phyloP scores from a whole-genome alignment of 2,329 filamentous ascomycete genomes.

The Neurospora sp. region DNA sequence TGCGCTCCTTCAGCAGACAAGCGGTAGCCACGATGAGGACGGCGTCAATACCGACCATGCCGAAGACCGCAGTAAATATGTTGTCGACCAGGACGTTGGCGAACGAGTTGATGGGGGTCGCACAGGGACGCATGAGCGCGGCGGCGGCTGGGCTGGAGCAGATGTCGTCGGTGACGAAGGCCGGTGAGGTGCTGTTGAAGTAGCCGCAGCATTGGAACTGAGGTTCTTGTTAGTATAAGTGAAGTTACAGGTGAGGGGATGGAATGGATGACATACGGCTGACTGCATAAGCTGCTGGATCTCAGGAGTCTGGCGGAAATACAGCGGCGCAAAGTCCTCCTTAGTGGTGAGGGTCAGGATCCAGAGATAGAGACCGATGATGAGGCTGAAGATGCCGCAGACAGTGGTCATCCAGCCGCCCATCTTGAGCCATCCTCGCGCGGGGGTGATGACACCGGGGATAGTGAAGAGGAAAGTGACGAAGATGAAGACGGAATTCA shows the following conservation, averaged over 20 bases:
- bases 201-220: slow-evolving; percentile 78
- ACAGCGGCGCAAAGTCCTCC: slow-evolving; percentile 50
- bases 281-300: slow-evolving; percentile 63
- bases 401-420: slow-evolving; percentile 55
- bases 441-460: slow-evolving; percentile 59
- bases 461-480: slow-evolving; percentile 59
- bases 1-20: slow-evolving; percentile 70
- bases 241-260: slow-evolving; percentile 8
- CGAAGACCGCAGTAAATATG: slow-evolving; percentile 72
- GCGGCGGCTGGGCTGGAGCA: slow-evolving; percentile 64
- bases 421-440: slow-evolving; percentile 59
- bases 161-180: slow-evolving; percentile 57
- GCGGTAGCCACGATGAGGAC: slow-evolving; percentile 60
- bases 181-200: slow-evolving; percentile 58
- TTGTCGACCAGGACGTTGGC: slow-evolving; percentile 62
- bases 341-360: slow-evolving; percentile 61
- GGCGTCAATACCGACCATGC: slow-evolving; percentile 62
- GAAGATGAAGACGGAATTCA: slow-evolving; percentile 63
- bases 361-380: slow-evolving; percentile 60
- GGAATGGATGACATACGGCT: slow-evolving; percentile 36
- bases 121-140: slow-evolving; percentile 59
- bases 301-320: slow-evolving; percentile 42
- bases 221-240: slow-evolving; percentile 11
- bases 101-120: slow-evolving; percentile 55
- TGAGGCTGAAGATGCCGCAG: slow-evolving; percentile 53